Percentiles rank a stretch among this genome's conserved stretches.
phyloP scores from a whole-genome alignment of 495 filamentous ascomycete species.

The Lichina pygmaea region DNA sequence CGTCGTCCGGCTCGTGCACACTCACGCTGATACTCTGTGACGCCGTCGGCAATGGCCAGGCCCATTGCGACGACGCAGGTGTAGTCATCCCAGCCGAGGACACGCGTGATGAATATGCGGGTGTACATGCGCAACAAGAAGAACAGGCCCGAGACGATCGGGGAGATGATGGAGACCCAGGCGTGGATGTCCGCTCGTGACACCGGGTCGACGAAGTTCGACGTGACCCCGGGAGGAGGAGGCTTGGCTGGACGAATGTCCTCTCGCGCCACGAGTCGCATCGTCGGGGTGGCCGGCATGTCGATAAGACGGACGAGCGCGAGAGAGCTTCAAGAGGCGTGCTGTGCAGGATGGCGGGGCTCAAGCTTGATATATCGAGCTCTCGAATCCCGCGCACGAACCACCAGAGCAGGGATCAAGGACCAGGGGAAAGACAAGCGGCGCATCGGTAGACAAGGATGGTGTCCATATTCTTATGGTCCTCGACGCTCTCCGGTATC shows the following conservation, averaged over 20 bases:
- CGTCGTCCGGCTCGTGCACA: background rate
- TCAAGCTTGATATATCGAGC: no score
- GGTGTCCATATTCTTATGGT: no score
- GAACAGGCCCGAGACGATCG: background rate
- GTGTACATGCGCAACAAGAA: background rate
- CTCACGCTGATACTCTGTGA: background rate
- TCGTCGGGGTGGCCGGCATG: no score
- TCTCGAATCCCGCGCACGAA: no score
- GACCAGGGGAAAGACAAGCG: no score
- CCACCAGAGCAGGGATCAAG: no score
- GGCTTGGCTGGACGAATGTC: slow-evolving; percentile 7
- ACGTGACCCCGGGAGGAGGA: background rate
- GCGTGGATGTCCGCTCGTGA: background rate
- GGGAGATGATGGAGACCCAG: background rate
- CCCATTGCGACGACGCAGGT: background rate
- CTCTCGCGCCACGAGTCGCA: background rate
- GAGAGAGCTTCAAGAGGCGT: no score
- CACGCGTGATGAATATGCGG: background rate
- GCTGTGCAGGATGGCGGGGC: no score
- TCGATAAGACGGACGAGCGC: no score
- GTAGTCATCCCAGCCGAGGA: background rate
- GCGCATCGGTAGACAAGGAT: no score
- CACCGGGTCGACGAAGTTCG: background rate
- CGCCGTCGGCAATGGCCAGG: background rate
- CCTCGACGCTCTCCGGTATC: no score